phyloP scores from a whole-genome alignment of 257 asterid genomes.

The Oldenlandia corymbosa region DNA sequence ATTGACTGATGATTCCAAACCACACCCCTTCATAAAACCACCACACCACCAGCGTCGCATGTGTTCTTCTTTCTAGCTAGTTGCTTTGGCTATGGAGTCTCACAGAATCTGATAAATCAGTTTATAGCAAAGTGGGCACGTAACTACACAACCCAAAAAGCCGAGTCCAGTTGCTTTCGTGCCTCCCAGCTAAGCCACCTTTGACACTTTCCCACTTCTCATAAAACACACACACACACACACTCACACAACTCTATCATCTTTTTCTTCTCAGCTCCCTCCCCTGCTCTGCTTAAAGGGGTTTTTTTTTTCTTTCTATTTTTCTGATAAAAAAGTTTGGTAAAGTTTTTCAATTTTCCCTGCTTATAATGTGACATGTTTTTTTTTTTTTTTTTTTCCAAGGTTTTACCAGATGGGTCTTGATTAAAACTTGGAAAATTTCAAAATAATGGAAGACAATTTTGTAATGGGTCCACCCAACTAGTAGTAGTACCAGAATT shows the following conservation, averaged over 20 bases:
- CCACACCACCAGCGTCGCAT: too few relatives aligned
- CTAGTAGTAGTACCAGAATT: neutral
- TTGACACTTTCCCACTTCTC: slow-evolving; percentile 12
- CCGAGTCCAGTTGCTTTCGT: slow-evolving; percentile 16
- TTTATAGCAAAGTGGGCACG: slow-evolving; percentile 8
- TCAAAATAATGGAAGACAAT: slow-evolving; percentile 23
- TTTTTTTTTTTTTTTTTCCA: neutral
- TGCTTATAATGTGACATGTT: slow-evolving; percentile 1
- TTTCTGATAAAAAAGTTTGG: neutral
- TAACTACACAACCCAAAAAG: neutral
- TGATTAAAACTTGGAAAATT: slow-evolving; percentile 26
- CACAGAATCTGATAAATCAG: too few relatives aligned
- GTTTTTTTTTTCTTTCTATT: neutral
- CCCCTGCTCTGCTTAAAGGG: too few relatives aligned
- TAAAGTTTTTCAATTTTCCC: slow-evolving; percentile 5
- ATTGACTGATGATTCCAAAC: too few relatives aligned
- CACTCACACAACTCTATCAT: neutral
- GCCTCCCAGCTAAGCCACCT: slow-evolving; percentile 21
- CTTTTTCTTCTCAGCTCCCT: too few relatives aligned
- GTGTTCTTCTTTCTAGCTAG: too few relatives aligned
- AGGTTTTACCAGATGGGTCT: neutral
- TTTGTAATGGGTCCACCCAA: slow-evolving; percentile 34
- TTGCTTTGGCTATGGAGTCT: too few relatives aligned
- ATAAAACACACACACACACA: neutral
- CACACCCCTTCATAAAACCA: too few relatives aligned